Evolutionary conservation across 805 yeast genomes (phyloP).

Genomic region (Sugiyamaella floridensis): DNA sequence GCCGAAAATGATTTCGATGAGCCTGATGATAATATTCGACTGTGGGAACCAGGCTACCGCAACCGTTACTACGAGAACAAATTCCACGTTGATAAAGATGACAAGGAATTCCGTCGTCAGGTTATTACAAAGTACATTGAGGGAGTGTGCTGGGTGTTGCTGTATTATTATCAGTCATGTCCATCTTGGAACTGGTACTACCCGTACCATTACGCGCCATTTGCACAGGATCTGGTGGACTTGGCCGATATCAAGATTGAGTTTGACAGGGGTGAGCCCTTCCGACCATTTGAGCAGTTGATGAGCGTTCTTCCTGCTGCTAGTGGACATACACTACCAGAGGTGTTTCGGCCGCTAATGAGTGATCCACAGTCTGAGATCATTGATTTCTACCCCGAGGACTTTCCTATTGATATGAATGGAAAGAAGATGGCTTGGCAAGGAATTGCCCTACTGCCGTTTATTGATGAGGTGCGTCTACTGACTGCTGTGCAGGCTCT

Average conservation of each 20-base stretch:
- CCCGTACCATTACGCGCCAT: constrained; percentile 97
- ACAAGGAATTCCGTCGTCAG: constrained; percentile 44
- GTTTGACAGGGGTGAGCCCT: constrained; percentile 69
- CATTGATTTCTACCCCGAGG: constrained; percentile 84
- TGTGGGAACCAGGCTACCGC: constrained; percentile 84
- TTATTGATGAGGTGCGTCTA: constrained; percentile 77
- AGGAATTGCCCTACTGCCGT: constrained; percentile 84
- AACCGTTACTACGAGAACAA: constrained; percentile 74
- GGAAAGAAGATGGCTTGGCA: constrained; percentile 95
- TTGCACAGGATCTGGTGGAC: constrained; percentile 77
- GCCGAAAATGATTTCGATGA: constrained; percentile 27
- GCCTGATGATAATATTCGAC: constrained; percentile 48
- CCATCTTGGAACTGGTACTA: constrained; percentile 98
- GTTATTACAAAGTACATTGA: constrained; percentile 75
- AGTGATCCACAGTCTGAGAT: constrained; percentile 70
- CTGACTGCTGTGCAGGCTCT: constrained; percentile 57
- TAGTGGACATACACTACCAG: constrained; percentile 79
- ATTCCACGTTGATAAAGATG: constrained; percentile 47
- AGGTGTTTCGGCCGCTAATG: constrained; percentile 76
- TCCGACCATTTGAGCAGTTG: constrained; percentile 84
- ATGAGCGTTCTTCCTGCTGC: constrained; percentile 96
- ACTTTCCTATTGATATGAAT: constrained; percentile 87
- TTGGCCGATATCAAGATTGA: constrained; percentile 40
- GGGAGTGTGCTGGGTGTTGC: constrained; percentile 94
- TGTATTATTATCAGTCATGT: constrained; percentile 95